Conservation (phyloP, 345 rosid genomes). For the Raphanus sativus region DNA sequence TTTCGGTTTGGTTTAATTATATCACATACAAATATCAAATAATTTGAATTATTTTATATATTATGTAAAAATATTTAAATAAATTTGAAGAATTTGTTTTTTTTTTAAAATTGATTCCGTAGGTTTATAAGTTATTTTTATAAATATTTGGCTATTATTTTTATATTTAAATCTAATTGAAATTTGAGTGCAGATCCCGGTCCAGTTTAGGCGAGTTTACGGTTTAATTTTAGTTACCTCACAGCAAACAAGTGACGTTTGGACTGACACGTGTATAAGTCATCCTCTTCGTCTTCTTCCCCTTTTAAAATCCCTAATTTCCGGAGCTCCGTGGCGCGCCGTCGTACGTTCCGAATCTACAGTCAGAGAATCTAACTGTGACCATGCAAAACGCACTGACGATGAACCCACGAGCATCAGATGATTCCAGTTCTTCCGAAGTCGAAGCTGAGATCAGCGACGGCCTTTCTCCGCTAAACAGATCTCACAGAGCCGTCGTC, state of each 20-base stretch:
- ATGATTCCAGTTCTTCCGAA: conserved; percentile 54
- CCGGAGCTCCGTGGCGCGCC: background rate
- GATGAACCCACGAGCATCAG: conserved; percentile 42
- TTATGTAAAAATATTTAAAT: too few relatives aligned
- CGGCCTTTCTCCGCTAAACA: conserved; percentile 27
- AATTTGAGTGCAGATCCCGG: too few relatives aligned
- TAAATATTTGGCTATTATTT: too few relatives aligned
- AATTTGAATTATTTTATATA: too few relatives aligned
- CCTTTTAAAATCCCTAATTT: conserved; percentile 14
- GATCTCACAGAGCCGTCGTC: conserved; percentile 34
- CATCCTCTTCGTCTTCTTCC: conserved; percentile 10
- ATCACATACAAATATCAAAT: too few relatives aligned
- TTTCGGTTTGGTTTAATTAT: too few relatives aligned
- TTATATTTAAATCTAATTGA: too few relatives aligned
- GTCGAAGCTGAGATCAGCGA: conserved; percentile 42
- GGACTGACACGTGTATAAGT: conserved; percentile 21
- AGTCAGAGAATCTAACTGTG: conserved; percentile 1
- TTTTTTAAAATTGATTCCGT: too few relatives aligned
- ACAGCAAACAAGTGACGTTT: background rate
- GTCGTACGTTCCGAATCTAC: background rate
- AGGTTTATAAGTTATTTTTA: too few relatives aligned
- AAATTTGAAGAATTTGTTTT: too few relatives aligned
- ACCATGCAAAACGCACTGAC: conserved; percentile 14
- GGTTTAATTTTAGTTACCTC: background rate
- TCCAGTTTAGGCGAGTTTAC: too few relatives aligned